A percentile compares a stretch with the other conserved stretches of the same genome.
Evolutionary conservation across 2,329 filamentous ascomycete species (phyloP).

Genomic region (Xylariomycetidae sp.): DNA sequence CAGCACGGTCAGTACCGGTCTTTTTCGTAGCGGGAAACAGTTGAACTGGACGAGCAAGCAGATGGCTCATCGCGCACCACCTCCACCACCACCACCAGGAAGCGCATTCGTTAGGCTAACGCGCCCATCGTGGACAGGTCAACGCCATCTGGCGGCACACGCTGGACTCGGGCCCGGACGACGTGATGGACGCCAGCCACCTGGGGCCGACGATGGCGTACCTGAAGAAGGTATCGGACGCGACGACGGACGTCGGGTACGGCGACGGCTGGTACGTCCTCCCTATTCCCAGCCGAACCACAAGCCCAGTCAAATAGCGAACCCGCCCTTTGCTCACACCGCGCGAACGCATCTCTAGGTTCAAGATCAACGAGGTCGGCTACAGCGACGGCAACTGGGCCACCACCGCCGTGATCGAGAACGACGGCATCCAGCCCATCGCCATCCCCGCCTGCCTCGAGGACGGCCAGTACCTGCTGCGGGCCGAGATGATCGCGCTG

Average conservation of each 20-base stretch:
- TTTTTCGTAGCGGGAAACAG: too few species aligned
- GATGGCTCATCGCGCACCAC: too few species aligned
- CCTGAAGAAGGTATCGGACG: slow-evolving; percentile 47
- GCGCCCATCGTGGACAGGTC: slow-evolving; percentile 7
- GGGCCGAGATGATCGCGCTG: slow-evolving; percentile 54
- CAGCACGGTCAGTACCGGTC: slow-evolving; percentile 32
- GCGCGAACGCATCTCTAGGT: too few species aligned
- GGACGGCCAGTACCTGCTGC: slow-evolving; percentile 52
- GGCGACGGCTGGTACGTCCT: slow-evolving; percentile 33
- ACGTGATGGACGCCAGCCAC: slow-evolving; percentile 51
- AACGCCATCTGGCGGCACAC: slow-evolving; percentile 53
- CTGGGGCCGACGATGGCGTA: slow-evolving; percentile 49
- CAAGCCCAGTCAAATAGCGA: too few species aligned
- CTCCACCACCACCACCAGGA: too few species aligned
- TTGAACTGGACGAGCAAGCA: too few species aligned
- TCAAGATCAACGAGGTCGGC: slow-evolving; percentile 28
- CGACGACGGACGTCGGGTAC: slow-evolving; percentile 35
- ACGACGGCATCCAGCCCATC: slow-evolving; percentile 42
- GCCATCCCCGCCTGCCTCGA: slow-evolving; percentile 46
- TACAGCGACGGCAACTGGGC: slow-evolving; percentile 21
- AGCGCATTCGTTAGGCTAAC: too few species aligned
- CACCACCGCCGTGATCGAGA: slow-evolving; percentile 38
- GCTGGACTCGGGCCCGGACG: slow-evolving; percentile 37
- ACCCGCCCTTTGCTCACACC: too few species aligned
- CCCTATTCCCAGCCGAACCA: neutral